phyloP scores from a whole-genome alignment of 371 early-diverging fungal species.

The Mortierella sp. region DNA sequence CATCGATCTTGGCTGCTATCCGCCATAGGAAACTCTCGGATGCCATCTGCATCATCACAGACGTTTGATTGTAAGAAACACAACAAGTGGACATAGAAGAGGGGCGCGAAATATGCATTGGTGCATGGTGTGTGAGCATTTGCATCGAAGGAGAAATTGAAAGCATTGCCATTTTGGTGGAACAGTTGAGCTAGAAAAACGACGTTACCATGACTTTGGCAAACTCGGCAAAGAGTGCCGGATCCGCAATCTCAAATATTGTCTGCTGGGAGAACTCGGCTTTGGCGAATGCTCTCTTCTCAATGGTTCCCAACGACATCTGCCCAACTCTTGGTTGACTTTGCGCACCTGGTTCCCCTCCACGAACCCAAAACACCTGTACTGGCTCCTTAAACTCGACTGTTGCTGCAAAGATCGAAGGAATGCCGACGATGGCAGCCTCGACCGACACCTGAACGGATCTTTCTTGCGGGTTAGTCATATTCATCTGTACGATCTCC shows the following conservation, averaged over 20 bases:
- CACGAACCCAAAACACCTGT: conserved; percentile 29
- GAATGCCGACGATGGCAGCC: conserved; percentile 41
- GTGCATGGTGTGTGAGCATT: too few relatives aligned
- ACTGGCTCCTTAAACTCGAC: conserved; percentile 33
- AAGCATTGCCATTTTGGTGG: too few relatives aligned
- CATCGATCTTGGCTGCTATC: conserved; percentile 22
- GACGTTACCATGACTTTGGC: conserved; percentile 45
- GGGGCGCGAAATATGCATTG: neutral
- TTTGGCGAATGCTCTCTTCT: conserved; percentile 28
- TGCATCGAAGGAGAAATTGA: too few relatives aligned
- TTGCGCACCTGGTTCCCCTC: neutral
- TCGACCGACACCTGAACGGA: conserved; percentile 32
- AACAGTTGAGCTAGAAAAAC: too few relatives aligned
- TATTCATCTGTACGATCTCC: conserved; percentile 24
- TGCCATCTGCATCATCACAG: conserved; percentile 23
- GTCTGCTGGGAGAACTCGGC: conserved; percentile 32
- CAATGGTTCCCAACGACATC: conserved; percentile 26
- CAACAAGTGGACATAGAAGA: neutral
- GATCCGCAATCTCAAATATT: conserved; percentile 35
- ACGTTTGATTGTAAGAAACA: neutral
- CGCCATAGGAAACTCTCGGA: conserved; percentile 36
- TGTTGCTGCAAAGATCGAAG: conserved; percentile 32
- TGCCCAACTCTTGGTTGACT: conserved; percentile 22
- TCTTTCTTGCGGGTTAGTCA: conserved; percentile 34
- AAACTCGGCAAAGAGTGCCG: conserved; percentile 42